phyloP scores from a whole-genome alignment of 805 yeast genomes.

The Pichia membranifaciens region DNA sequence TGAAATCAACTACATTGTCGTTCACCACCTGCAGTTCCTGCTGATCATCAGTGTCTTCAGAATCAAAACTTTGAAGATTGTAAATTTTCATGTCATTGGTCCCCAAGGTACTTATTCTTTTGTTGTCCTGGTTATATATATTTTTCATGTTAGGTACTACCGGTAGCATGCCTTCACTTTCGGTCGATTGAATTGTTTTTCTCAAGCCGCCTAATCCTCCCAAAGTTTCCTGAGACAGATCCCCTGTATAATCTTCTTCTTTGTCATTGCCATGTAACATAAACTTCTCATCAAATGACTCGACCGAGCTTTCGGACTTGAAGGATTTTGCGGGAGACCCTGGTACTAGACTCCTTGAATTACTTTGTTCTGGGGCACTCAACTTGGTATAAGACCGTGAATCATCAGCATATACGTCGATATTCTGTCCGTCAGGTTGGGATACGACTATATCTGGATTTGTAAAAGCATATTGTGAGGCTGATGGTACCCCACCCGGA shows the following conservation, averaged over 20 bases:
- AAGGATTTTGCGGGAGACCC: background rate
- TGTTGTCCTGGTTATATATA: background rate
- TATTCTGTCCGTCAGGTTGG: no score
- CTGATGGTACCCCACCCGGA: no score
- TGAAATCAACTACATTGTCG: background rate
- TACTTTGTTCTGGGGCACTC: background rate
- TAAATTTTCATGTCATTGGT: conserved; percentile 29
- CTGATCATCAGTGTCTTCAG: background rate
- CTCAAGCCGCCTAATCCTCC: conserved; percentile 10
- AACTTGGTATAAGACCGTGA: background rate
- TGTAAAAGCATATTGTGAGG: no score
- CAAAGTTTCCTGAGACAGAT: conserved; percentile 10
- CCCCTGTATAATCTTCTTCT: background rate
- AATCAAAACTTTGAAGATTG: conserved; percentile 16
- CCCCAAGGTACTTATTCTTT: conserved; percentile 26
- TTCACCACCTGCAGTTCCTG: background rate
- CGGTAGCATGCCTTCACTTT: background rate
- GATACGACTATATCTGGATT: no score
- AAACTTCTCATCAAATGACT: conserved; percentile 15
- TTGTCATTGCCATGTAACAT: conserved; percentile 3
- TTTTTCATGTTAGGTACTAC: background rate
- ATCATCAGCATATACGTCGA: no score
- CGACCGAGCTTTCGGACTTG: conserved; percentile 8
- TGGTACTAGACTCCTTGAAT: background rate
- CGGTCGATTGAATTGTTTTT: background rate